Conservation (phyloP, 352 stramenopile species). For the Phytophthora kernoviae region DNA sequence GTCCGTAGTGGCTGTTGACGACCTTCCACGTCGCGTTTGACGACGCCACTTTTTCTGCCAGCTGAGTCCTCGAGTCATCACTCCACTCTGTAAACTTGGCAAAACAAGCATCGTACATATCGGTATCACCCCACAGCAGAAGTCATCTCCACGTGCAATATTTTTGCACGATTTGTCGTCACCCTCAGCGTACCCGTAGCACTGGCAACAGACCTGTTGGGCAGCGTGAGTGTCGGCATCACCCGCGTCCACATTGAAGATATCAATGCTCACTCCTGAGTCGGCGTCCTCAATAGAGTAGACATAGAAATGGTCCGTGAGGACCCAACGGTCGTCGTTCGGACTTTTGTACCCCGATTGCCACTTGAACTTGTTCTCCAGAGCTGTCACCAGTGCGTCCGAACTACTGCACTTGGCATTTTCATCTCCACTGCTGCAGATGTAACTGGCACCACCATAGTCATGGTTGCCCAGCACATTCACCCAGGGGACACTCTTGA, state of each 20-base stretch:
- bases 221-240: slow-evolving; percentile 53
- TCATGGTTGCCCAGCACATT: slow-evolving; percentile 77
- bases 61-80: slow-evolving; percentile 43
- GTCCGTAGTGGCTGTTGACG: slow-evolving; percentile 66
- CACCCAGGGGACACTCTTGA: slow-evolving; percentile 49
- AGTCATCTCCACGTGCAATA: slow-evolving; percentile 41
- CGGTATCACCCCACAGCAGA: slow-evolving; percentile 44
- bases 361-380: slow-evolving; percentile 54
- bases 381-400: slow-evolving; percentile 22
- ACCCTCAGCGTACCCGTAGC: slow-evolving; percentile 46
- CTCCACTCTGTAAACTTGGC: slow-evolving; percentile 46
- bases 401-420: slow-evolving; percentile 33
- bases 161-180: slow-evolving; percentile 43
- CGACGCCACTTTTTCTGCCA: slow-evolving; percentile 39
- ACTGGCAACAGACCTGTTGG: slow-evolving; percentile 59
- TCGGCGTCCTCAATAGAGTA: slow-evolving; percentile 39
- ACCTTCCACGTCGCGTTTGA: slow-evolving; percentile 60
- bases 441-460: slow-evolving; percentile 58
- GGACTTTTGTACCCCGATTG: slow-evolving; percentile 49
- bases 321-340: slow-evolving; percentile 57
- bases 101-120: slow-evolving; percentile 50
- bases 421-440: slow-evolving; percentile 42
- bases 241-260: slow-evolving; percentile 63
- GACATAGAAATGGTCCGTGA: slow-evolving; percentile 62
- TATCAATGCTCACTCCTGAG: slow-evolving; percentile 51